Base-by-base conservation (phyloP, 2,329 filamentous ascomycete species). In the Stagonosporopsis cucurbitacearum region DNA sequence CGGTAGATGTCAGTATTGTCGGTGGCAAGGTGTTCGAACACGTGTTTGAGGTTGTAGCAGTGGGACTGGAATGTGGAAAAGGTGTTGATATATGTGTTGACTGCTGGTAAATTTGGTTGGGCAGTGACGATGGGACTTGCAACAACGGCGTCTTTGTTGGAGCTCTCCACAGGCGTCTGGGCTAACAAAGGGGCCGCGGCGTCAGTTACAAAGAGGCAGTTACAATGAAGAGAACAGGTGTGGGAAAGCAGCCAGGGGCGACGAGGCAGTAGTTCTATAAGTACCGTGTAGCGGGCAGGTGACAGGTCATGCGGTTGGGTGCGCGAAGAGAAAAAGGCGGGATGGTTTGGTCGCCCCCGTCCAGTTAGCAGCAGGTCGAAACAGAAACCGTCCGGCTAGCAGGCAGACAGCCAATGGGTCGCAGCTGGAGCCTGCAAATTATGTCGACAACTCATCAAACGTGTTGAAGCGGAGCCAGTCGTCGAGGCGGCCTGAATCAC, bases 371-470 rank as follows among this genome's bases (percentile, higher is more conserved):
- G 61, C 56, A 39, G 61, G 60, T 53, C 69, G 71, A 74, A 74
- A 75, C 72, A 70, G 64, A 73, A 71, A 67, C 54, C 41, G 65
- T 65, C 45, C 63, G 68, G 65, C 71, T 74, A 73, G 65, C 52
- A 53, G 41, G 51, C 50, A 44, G 54, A 53, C 62, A 62, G 64
- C 72, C 71, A 74, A 75, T 73, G 50, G 57, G 58, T 48, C 26
- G 58, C 51, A 50, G 49, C 51, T 56, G 57, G 54, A 60, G 59
- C 61, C 60, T 59, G 63, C 65, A 67, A 65, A 67, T 59, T 66
- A 57, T 66, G 50, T 54, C 66, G 67, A 73, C 72, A 75, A 72
- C 71, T 73, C 72, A 75, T 74, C 72, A 73, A 66, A 54, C 57
- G 48, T 68, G 69, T 66, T 66, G 61, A 61, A 64, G 66, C 65